Evolutionary conservation across 129 eudicot genomes (phyloP).

Genomic region (Smallanthus sonchifolius): DNA sequence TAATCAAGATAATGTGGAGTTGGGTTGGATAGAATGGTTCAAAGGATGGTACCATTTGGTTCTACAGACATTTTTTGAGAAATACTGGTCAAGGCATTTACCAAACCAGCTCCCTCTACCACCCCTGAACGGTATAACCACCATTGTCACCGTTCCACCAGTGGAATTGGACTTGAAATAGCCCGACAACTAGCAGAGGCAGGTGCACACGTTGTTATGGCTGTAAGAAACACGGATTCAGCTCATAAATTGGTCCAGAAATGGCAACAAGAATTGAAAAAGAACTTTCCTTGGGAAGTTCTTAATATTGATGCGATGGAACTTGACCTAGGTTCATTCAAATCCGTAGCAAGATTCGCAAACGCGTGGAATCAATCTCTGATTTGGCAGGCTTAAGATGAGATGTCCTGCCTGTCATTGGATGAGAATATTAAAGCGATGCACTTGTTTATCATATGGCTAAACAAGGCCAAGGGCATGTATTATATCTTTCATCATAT

Average conservation of each 20-base stretch:
- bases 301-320: constrained; percentile 33
- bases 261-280: constrained; percentile 22
- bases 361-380: constrained; percentile 34
- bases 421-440: too few relatives aligned
- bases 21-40: constrained; percentile 55
- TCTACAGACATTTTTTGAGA: constrained; percentile 39
- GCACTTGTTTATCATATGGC: constrained; percentile 91
- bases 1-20: constrained; percentile 24
- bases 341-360: constrained; percentile 32
- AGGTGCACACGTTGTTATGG: constrained; percentile 41
- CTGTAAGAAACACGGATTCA: constrained; percentile 28
- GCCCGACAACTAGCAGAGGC: constrained; percentile 36
- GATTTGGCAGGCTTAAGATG: too few relatives aligned
- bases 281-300: background rate
- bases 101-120: constrained; percentile 47
- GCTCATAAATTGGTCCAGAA: constrained; percentile 29
- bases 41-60: constrained; percentile 44
- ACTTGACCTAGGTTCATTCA: constrained; percentile 34
- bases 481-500: constrained; percentile 20
- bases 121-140: constrained; percentile 38
- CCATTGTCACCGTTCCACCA: constrained; percentile 53
- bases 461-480: constrained; percentile 90
- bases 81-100: constrained; percentile 40
- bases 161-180: constrained; percentile 52
- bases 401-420: too few relatives aligned